These are phyloP conservation scores for Fusarium bulbicola DNA, from an alignment of 2,329 filamentous ascomycete genomes.

Conservation along the genomic window DNA sequence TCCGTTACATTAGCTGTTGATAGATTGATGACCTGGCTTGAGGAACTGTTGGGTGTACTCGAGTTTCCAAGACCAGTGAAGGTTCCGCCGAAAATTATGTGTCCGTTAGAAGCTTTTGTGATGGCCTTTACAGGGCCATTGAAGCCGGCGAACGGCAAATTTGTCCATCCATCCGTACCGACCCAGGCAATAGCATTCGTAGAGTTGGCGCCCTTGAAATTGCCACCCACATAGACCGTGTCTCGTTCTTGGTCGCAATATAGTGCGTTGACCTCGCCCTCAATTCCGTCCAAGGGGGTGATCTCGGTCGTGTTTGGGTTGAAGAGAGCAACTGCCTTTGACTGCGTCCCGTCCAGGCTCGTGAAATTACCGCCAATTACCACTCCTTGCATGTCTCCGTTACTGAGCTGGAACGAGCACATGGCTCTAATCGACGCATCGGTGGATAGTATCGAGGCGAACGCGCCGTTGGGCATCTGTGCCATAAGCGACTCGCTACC, in stretches of 20 bases:
- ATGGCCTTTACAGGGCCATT: slow-evolving; percentile 93
- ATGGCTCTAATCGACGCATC: slow-evolving; percentile 89
- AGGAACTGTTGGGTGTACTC: slow-evolving; percentile 70
- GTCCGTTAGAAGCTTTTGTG: slow-evolving; percentile 78
- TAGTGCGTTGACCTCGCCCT: slow-evolving; percentile 82
- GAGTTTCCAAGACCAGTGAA: slow-evolving; percentile 91
- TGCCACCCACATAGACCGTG: slow-evolving; percentile 91
- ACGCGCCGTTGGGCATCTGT: slow-evolving; percentile 84
- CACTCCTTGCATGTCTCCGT: slow-evolving; percentile 76
- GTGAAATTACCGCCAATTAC: slow-evolving; percentile 97
- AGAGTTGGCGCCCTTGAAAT: slow-evolving; percentile 81
- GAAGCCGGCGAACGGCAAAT: slow-evolving; percentile 91
- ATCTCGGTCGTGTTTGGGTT: slow-evolving; percentile 76
- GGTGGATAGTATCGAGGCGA: slow-evolving; percentile 76
- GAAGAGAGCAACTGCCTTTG: slow-evolving; percentile 82
- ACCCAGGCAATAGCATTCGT: slow-evolving; percentile 91
- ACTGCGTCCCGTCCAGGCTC: slow-evolving; percentile 79
- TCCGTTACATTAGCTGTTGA: slow-evolving; percentile 78
- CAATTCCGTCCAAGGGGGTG: slow-evolving; percentile 80
- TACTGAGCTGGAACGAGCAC: slow-evolving; percentile 77
- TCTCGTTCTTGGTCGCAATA: slow-evolving; percentile 81
- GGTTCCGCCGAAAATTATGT: slow-evolving; percentile 90
- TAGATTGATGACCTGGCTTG: slow-evolving; percentile 85
- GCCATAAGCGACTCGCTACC: slow-evolving; percentile 84
- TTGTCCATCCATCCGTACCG: slow-evolving; percentile 73